phyloP scores from a whole-genome alignment of 768 basidiomycete genomes.

The Xerocomellus amylosporus region DNA sequence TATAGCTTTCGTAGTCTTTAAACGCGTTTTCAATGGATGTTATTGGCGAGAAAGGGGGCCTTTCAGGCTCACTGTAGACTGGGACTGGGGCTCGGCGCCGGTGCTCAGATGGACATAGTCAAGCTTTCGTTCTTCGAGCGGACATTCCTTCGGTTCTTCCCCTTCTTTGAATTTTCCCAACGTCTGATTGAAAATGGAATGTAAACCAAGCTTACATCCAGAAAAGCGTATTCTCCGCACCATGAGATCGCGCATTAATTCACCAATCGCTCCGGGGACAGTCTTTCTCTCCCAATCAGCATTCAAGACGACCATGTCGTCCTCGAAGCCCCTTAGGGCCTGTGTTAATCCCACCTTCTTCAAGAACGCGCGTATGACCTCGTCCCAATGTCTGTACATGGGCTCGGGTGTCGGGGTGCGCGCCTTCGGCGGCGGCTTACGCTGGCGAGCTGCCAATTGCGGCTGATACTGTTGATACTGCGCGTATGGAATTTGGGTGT shows the following conservation, averaged over 20 bases:
- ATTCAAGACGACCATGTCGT: conserved; percentile 72
- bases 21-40: conserved; percentile 7
- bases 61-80: conserved; percentile 50
- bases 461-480: conserved; percentile 36
- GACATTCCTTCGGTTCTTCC: conserved; percentile 26
- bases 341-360: conserved; percentile 53
- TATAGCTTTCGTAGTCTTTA: conserved; percentile 66
- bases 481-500: conserved; percentile 33
- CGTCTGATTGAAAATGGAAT: conserved; percentile 16
- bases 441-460: conserved; percentile 27
- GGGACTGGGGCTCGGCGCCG: conserved; percentile 48
- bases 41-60: not conserved
- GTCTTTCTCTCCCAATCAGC: conserved; percentile 57
- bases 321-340: conserved; percentile 59
- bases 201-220: not conserved
- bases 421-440: conserved; percentile 26
- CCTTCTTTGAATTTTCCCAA: conserved; percentile 32
- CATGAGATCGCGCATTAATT: conserved; percentile 48
- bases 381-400: conserved; percentile 60
- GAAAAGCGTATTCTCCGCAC: conserved; percentile 35
- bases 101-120: conserved; percentile 54
- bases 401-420: conserved; percentile 41
- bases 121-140: conserved; percentile 68
- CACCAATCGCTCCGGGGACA: conserved; percentile 54
- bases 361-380: conserved; percentile 53